Percentiles rank a stretch among this genome's conserved stretches.
Conservation (phyloP, 225 moss, liverwort and hornwort genomes). For the Pseudoscleropodium purum region DNA sequence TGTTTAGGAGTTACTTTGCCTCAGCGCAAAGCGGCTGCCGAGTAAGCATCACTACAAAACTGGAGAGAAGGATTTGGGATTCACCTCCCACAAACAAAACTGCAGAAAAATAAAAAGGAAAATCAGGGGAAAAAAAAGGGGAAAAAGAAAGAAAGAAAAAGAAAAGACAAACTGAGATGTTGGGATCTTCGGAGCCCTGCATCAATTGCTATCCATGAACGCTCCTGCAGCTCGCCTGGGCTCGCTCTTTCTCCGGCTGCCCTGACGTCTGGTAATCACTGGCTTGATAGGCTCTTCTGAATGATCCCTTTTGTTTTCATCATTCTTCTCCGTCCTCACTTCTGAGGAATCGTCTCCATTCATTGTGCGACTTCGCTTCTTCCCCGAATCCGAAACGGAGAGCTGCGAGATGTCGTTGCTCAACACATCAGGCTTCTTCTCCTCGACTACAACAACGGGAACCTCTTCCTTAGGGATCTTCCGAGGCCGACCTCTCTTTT, state of each 20-base stretch:
- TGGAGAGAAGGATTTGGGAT: slow-evolving; percentile 42
- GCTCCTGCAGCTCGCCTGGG: slow-evolving; percentile 92
- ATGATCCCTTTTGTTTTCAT: slow-evolving; percentile 37
- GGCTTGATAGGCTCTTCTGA: slow-evolving; percentile 64
- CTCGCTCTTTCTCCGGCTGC: slow-evolving; percentile 87
- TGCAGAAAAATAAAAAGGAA: slow-evolving; percentile 6
- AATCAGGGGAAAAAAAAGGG: neutral
- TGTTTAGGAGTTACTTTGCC: slow-evolving; percentile 33
- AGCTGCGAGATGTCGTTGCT: slow-evolving; percentile 59
- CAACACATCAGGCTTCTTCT: slow-evolving; percentile 47
- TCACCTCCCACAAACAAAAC: slow-evolving; percentile 51
- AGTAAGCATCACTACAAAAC: slow-evolving; percentile 46
- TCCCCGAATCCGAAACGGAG: slow-evolving; percentile 53
- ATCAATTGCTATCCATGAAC: slow-evolving; percentile 61
- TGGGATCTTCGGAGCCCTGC: slow-evolving; percentile 4
- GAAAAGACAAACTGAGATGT: slow-evolving; percentile 3
- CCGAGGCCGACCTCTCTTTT: slow-evolving; percentile 83
- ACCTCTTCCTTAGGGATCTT: slow-evolving; percentile 73
- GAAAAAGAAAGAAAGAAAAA: neutral
- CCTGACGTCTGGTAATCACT: slow-evolving; percentile 61
- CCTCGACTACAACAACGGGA: slow-evolving; percentile 33
- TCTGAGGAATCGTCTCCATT: slow-evolving; percentile 58
- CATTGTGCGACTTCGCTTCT: slow-evolving; percentile 62
- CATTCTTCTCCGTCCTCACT: slow-evolving; percentile 40
- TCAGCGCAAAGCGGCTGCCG: slow-evolving; percentile 26